Base-by-base conservation (phyloP, 2,329 filamentous ascomycete species). In the Alternaria alternata region DNA sequence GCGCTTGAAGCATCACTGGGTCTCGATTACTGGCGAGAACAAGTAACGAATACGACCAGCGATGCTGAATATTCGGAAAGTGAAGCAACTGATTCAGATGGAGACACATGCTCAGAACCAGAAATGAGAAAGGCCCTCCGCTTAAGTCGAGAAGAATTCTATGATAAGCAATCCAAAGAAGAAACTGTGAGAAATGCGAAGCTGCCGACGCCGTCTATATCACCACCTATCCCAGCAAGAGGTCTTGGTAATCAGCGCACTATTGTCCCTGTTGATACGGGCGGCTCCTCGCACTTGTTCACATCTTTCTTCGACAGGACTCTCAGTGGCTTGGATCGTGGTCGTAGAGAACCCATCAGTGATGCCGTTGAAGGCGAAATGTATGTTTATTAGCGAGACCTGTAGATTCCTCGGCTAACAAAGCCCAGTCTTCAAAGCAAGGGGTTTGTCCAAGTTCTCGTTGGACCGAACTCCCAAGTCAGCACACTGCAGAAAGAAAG, bases 361-460 rank as follows among this genome's bases (percentile, higher is more conserved):
- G 67, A 70, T 30, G 42, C 61, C 1, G 43, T 73, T 3, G 66
- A 72, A n/a, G 64, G 57, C 5, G 63, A 69, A 3, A 14, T 73
- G 71, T 71, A 51, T 46, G 71, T 61, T 24, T 36, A 18, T 7
- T 4, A 20, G 7, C 18, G 3, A 3, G 12, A 3, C 7, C 9
- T 38, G 11, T 3, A 0, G 1, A n/a, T n/a, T 12, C 44, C 6
- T 30, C 32, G 5, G 46, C 36, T 41, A 18, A 44, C 12, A 8
- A 6, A 3, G 3, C 8, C 1, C 7, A 74, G 70, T 1, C 54
- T 53, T 0, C 42, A 63, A 20, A 71, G 66, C 38, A 62, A 54
- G 11, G 59, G 69, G 1, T 72, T 68, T 28, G 70, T 75, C 0
- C 56, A 68, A 39, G 51, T 75, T 3, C 46, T 59, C 1, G 57